Conservation (phyloP, 1,284 basidiomycete species). For the Leccinum pachyderme region DNA sequence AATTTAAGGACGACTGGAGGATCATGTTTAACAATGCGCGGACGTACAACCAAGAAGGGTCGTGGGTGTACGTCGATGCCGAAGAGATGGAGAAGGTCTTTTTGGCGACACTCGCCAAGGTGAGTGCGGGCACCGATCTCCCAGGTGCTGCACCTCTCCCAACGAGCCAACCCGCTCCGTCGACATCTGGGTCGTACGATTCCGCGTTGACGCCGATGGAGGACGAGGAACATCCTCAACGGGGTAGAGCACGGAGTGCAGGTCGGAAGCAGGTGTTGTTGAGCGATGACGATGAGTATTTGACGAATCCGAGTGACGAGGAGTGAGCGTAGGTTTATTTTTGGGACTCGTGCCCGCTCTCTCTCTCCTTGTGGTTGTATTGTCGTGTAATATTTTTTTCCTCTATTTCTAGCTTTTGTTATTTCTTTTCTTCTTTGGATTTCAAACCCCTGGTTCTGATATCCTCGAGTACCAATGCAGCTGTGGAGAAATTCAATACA, state of each 20-base stretch:
- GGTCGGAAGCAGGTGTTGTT: conserved; percentile 62
- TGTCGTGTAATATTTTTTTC: conserved; percentile 12
- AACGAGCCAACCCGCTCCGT: conserved; percentile 35
- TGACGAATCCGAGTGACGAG: conserved; percentile 58
- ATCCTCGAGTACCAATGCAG: neutral
- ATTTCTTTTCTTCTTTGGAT: neutral
- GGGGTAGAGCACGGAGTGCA: conserved; percentile 48
- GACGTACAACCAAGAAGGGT: conserved; percentile 86
- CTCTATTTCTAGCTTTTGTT: neutral
- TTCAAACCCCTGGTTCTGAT: neutral
- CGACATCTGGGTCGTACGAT: conserved; percentile 54
- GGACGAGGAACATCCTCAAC: conserved; percentile 64
- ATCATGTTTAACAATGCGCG: conserved; percentile 94
- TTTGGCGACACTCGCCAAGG: conserved; percentile 58
- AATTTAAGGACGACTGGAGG: conserved; percentile 79
- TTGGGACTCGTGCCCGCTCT: neutral
- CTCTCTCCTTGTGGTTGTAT: conserved; percentile 12
- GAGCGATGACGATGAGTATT: conserved; percentile 77
- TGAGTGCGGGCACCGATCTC: conserved; percentile 63
- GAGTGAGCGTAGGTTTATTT: conserved; percentile 34
- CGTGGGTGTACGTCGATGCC: conserved; percentile 93
- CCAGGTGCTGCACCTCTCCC: conserved; percentile 58
- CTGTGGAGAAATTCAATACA: neutral
- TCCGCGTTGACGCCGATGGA: conserved; percentile 74
- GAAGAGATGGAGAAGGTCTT: conserved; percentile 89